phyloP scores from a whole-genome alignment of 768 basidiomycete genomes.

The Auricularia auricula-judae region DNA sequence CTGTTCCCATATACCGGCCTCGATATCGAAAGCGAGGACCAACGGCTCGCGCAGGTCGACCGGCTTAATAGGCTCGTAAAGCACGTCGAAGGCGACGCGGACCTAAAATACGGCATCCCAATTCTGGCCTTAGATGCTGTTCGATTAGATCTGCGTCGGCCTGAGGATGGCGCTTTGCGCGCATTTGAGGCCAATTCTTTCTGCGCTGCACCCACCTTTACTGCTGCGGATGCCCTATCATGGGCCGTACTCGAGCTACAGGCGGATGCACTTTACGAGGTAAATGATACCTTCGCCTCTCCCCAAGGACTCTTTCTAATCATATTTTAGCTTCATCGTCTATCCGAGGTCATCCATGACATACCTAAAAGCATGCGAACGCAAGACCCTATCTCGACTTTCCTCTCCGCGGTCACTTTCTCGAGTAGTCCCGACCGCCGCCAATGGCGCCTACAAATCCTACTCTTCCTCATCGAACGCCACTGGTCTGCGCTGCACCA shows the following conservation, averaged over 20 bases:
- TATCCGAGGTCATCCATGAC: slow-evolving; percentile 36
- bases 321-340: slow-evolving; percentile 3
- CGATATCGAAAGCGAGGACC: slow-evolving; percentile 6
- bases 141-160: slow-evolving; percentile 36
- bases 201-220: slow-evolving; percentile 64
- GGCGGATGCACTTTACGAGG: slow-evolving; percentile 65
- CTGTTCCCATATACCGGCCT: slow-evolving; percentile 63
- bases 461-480: slow-evolving; percentile 76
- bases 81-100: slow-evolving; percentile 49
- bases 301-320: no score
- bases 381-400: slow-evolving; percentile 46
- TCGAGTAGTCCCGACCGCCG: slow-evolving; percentile 21
- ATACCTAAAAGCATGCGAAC: slow-evolving; percentile 39
- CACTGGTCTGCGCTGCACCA: slow-evolving; percentile 60
- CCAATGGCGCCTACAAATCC: slow-evolving; percentile 52
- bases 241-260: slow-evolving; percentile 77
- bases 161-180: slow-evolving; percentile 8
- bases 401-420: slow-evolving; percentile 38
- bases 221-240: slow-evolving; percentile 51
- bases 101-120: slow-evolving; percentile 47
- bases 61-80: slow-evolving; percentile 39
- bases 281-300: slow-evolving; percentile 18
- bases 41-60: slow-evolving; percentile 24
- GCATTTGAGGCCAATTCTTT: slow-evolving; percentile 60
- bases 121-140: slow-evolving; percentile 54